Evolutionary conservation across 257 asterid species (phyloP).

Genomic region (Plantago ovata): DNA sequence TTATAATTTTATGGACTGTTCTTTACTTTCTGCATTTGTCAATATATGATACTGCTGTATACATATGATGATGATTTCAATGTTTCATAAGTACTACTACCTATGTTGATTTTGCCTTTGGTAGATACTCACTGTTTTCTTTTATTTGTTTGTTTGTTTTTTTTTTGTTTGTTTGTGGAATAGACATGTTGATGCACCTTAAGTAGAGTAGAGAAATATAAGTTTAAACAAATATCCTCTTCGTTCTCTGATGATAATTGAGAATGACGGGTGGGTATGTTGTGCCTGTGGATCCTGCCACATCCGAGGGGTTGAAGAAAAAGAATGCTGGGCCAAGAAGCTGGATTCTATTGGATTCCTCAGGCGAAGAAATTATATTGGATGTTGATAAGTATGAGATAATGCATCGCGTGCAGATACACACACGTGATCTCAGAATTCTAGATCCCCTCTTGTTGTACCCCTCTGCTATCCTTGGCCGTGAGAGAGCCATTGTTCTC

Average conservation of each 20-base stretch:
- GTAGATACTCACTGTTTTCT: too few species aligned
- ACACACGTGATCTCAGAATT: slow-evolving; percentile 89
- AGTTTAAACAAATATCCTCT: neutral
- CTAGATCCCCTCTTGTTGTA: slow-evolving; percentile 76
- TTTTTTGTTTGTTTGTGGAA: too few species aligned
- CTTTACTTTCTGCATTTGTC: too few species aligned
- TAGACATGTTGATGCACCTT: too few species aligned
- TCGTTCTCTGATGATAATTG: slow-evolving; percentile 25
- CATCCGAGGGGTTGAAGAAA: slow-evolving; percentile 36
- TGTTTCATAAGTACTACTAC: too few species aligned
- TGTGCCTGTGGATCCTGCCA: slow-evolving; percentile 64
- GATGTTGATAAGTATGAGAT: slow-evolving; percentile 78
- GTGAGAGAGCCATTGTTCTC: slow-evolving; percentile 85
- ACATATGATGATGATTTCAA: too few species aligned
- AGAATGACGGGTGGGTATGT: slow-evolving; percentile 53
- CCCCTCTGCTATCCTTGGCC: slow-evolving; percentile 88
- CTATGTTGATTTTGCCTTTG: too few species aligned
- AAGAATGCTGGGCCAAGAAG: slow-evolving; percentile 59
- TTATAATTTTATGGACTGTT: too few species aligned
- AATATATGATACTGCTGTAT: too few species aligned
- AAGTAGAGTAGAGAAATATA: too few species aligned
- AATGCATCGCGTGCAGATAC: slow-evolving; percentile 90
- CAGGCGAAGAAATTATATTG: slow-evolving; percentile 50
- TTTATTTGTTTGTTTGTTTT: too few species aligned
- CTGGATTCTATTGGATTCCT: slow-evolving; percentile 62